phyloP scores from a whole-genome alignment of 2,329 filamentous ascomycete species.

The Pochonia chlamydosporia region DNA sequence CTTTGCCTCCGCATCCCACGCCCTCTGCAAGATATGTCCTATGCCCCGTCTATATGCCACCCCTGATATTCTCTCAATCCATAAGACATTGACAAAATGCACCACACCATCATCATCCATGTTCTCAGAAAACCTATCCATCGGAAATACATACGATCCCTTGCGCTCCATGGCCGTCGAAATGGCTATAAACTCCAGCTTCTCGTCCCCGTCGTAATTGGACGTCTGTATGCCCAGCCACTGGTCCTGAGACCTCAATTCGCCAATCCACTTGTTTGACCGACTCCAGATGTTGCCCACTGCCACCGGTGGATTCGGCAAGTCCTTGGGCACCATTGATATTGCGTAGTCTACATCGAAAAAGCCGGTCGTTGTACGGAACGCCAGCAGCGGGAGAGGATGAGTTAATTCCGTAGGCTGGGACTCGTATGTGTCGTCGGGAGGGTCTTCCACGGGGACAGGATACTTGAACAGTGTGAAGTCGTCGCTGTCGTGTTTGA shows the following conservation, averaged over 20 bases:
- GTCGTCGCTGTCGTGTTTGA: conserved; percentile 34
- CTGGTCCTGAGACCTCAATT: conserved; percentile 37
- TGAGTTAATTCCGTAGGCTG: conserved; percentile 23
- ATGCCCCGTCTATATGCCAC: conserved; percentile 35
- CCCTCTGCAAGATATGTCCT: conserved; percentile 34
- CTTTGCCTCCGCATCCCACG: conserved; percentile 33
- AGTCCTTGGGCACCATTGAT: conserved; percentile 28
- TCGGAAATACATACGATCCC: conserved; percentile 33
- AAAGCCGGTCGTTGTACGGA: conserved; percentile 31
- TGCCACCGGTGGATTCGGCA: conserved; percentile 32
- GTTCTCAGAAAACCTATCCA: conserved; percentile 33
- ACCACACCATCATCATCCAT: conserved; percentile 35
- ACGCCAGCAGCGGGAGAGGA: conserved; percentile 34
- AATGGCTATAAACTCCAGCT: conserved; percentile 37
- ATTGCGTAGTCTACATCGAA: conserved; percentile 35
- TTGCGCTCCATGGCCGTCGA: conserved; percentile 34
- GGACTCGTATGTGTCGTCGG: conserved; percentile 23
- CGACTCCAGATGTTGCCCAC: conserved; percentile 36
- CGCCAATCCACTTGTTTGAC: conserved; percentile 32
- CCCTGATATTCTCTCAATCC: conserved; percentile 39
- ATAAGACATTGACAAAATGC: conserved; percentile 41
- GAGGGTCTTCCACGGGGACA: conserved; percentile 31
- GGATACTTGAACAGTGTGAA: conserved; percentile 35
- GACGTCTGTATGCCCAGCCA: conserved; percentile 41
- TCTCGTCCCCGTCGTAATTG: conserved; percentile 39